Base-by-base conservation (phyloP, 257 asterid species). In the Solanum tacnaense region DNA sequence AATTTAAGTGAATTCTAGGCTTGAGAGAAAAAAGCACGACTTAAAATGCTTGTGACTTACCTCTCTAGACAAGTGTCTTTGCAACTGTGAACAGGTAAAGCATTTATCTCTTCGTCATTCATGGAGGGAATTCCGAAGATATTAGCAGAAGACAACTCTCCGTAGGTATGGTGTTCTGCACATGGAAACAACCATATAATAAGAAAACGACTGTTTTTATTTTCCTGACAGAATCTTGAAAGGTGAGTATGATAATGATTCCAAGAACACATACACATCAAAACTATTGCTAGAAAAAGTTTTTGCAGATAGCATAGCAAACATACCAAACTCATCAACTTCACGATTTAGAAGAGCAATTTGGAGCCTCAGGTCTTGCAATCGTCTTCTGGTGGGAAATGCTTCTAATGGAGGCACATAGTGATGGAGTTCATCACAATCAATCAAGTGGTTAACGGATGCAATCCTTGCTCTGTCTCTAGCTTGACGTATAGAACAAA, bases 71-170 rank as follows among this genome's bases (percentile, higher is more conserved):
- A 65, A 27, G 31, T 16, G 52, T 52, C 72, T n/a, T 62, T 81
- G 46, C 31, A 29, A 23, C 29, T 71, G 38, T 56, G 84, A 20
- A 13, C 29, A n/a, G 85, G 79, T 41, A 71, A 52, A 49, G 72
- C 85, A 82, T 86, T 82, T 67, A 70, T 86, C 85, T 82, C 86
- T 41, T 70, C 73, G 34, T 70, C 87, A 89, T 27, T 31, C 76
- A 78, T 68, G 67, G 62, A 27, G 52, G 87, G 78, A 81, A 74
- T 18, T 49, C 70, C 29, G 6, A 49, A 35, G 82, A 35, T 46
- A 49, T 13, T 41, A 86, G 56, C 25, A 25, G 85, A 72, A 86
- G 21, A 52, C 18, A 81, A 38, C 67, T 70, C 85, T 71, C 71
- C n/a, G n/a, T 21, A 13, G 56, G 85, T 71, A 25, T 18, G n/a